These are phyloP conservation scores for Fistulinella staudtii DNA, from an alignment of 1,284 basidiomycete genomes.

Conservation along the genomic window DNA sequence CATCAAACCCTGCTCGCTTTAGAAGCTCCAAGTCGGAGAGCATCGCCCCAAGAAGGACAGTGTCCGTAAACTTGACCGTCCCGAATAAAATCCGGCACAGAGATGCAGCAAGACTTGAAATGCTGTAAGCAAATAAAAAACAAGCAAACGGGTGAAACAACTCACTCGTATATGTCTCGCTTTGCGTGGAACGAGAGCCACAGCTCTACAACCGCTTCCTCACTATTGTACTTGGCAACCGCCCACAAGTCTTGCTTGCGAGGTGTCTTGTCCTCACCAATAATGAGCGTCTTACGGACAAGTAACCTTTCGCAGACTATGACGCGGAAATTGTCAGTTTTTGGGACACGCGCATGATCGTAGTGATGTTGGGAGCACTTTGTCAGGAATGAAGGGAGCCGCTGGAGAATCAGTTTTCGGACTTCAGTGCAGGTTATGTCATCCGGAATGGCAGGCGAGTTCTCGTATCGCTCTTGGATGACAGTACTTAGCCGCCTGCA, in stretches of 20 bases:
- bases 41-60: slow-evolving; percentile 84
- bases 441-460: neutral
- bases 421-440: neutral
- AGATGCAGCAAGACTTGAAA: slow-evolving; percentile 33
- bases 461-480: neutral
- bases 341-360: neutral
- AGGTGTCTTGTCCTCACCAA: neutral
- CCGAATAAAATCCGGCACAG: slow-evolving; percentile 73
- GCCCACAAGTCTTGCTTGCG: neutral
- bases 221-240: neutral
- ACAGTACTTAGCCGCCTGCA: neutral
- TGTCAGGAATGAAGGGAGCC: slow-evolving; percentile 2
- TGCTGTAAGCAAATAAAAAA: neutral
- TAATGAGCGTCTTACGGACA: slow-evolving; percentile 2
- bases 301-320: neutral
- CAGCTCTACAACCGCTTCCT: neutral
- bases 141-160: slow-evolving; percentile 13
- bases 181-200: neutral
- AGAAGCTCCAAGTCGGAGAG: slow-evolving; percentile 81
- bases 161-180: slow-evolving; percentile 82
- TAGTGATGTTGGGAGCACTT: neutral
- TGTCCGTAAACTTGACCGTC: slow-evolving; percentile 71
- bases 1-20: slow-evolving; percentile 63
- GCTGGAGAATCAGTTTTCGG: neutral
- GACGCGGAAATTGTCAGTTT: neutral